These are phyloP conservation scores for Pulveroboletus frians DNA, from an alignment of 768 basidiomycete genomes.

Conservation along the genomic window DNA sequence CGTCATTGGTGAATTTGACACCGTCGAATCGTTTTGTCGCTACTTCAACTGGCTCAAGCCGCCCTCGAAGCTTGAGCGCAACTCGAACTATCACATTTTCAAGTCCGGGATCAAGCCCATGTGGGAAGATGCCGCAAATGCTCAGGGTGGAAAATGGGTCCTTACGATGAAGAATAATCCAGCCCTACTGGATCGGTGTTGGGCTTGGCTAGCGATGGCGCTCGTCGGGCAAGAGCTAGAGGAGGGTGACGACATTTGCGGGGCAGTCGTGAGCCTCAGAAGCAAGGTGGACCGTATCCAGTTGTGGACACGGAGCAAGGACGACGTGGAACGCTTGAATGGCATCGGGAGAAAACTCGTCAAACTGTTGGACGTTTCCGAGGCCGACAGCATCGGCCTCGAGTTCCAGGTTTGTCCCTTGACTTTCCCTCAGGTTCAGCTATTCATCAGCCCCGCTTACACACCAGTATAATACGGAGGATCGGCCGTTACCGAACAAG, in stretches of 20 bases:
- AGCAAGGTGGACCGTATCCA: slow-evolving; percentile 89
- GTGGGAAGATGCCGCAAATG: slow-evolving; percentile 96
- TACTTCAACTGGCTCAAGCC: slow-evolving; percentile 95
- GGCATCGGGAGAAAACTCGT: slow-evolving; percentile 78
- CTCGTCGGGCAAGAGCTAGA: slow-evolving; percentile 67
- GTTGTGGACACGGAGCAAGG: slow-evolving; percentile 82
- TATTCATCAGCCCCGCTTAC: neutral
- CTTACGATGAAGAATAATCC: slow-evolving; percentile 87
- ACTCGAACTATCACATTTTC: slow-evolving; percentile 94
- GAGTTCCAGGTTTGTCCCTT: slow-evolving; percentile 74
- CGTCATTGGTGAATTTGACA: slow-evolving; percentile 84
- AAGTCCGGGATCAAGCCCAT: slow-evolving; percentile 92
- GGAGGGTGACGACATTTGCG: slow-evolving; percentile 70
- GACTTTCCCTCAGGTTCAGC: neutral
- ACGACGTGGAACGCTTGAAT: slow-evolving; percentile 82
- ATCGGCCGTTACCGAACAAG: slow-evolving; percentile 74
- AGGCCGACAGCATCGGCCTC: slow-evolving; percentile 78
- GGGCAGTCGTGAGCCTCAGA: slow-evolving; percentile 81
- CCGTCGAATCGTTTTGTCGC: slow-evolving; percentile 85
- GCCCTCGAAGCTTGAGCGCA: slow-evolving; percentile 81
- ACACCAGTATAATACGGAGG: slow-evolving; percentile 78
- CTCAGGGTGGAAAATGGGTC: slow-evolving; percentile 92
- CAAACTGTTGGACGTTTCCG: slow-evolving; percentile 77
- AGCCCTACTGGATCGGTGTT: slow-evolving; percentile 74
- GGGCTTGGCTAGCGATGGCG: slow-evolving; percentile 89